Conservation (phyloP, 2,329 filamentous ascomycete species). For the Capronia epimyces region DNA sequence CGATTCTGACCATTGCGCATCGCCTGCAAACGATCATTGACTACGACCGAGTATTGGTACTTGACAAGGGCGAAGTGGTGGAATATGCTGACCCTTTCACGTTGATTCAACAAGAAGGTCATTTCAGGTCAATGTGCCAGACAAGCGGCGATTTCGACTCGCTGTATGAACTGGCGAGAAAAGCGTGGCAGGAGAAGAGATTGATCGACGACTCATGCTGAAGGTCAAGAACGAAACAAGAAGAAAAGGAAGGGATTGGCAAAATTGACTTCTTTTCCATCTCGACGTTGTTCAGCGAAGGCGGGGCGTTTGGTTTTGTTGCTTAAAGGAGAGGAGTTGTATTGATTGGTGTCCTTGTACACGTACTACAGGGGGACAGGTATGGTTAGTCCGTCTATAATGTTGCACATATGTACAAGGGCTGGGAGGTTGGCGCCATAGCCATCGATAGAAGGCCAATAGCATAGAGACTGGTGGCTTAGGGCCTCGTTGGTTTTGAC, state of each 20-base stretch:
- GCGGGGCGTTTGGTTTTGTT: constrained; percentile 5
- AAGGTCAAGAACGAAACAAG: too few species aligned
- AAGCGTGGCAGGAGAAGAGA: constrained; percentile 45
- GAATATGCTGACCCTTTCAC: constrained; percentile 90
- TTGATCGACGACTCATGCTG: constrained; percentile 38
- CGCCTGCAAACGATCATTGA: constrained; percentile 94
- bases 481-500: neutral
- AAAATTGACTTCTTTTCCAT: neutral
- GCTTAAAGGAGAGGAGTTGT: too few species aligned
- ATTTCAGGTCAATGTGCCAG: constrained; percentile 64
- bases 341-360: neutral
- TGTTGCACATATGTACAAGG: neutral
- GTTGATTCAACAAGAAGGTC: constrained; percentile 63
- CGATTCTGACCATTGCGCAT: constrained; percentile 94
- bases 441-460: too few species aligned
- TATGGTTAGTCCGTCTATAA: neutral
- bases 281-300: neutral
- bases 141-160: constrained; percentile 60
- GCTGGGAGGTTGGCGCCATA: neutral
- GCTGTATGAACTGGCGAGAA: constrained; percentile 51
- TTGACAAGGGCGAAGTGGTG: constrained; percentile 80
- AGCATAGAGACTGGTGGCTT: too few species aligned
- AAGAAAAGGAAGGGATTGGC: neutral
- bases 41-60: constrained; percentile 92
- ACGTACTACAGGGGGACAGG: neutral